Percentiles rank a stretch among this genome's conserved stretches.
Conservation (phyloP, 2,329 filamentous ascomycete genomes). For the Talaromyces marneffei region DNA sequence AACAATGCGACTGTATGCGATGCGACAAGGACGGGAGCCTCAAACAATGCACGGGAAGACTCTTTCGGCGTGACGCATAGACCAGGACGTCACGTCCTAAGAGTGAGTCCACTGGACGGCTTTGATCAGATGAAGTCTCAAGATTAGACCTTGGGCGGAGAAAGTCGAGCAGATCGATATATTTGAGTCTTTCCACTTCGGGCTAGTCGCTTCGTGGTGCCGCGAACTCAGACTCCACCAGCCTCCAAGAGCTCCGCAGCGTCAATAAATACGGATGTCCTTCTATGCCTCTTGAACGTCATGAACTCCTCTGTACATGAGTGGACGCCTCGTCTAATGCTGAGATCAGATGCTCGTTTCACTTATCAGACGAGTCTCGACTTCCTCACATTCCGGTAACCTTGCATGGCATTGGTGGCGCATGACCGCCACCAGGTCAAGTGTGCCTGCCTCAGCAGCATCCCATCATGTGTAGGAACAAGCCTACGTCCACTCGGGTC, state of each 20-base stretch:
- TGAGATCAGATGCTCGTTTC: not conserved
- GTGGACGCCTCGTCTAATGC: not conserved
- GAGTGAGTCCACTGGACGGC: not conserved
- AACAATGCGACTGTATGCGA: not conserved
- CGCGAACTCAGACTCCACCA: constrained; percentile 1
- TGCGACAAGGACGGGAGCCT: not conserved
- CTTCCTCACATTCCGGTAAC: not conserved
- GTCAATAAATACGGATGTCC: not conserved
- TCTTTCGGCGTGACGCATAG: not conserved
- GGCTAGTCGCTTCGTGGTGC: constrained; percentile 4
- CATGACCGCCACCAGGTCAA: not conserved
- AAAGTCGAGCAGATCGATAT: not conserved
- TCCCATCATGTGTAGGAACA: not conserved
- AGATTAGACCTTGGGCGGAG: not conserved
- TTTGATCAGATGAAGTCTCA: not conserved
- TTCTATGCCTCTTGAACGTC: not conserved
- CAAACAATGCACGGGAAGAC: not conserved
- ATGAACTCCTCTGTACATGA: not conserved
- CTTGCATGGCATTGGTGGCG: not conserved
- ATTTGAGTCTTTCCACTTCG: constrained; percentile 5
- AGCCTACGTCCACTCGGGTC: not conserved
- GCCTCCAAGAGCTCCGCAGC: not conserved
- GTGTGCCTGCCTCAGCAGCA: not conserved
- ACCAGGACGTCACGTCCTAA: not conserved
- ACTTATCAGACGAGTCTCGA: not conserved